Conservation (phyloP, 1,284 basidiomycete species). For the Cerrena zonata region DNA sequence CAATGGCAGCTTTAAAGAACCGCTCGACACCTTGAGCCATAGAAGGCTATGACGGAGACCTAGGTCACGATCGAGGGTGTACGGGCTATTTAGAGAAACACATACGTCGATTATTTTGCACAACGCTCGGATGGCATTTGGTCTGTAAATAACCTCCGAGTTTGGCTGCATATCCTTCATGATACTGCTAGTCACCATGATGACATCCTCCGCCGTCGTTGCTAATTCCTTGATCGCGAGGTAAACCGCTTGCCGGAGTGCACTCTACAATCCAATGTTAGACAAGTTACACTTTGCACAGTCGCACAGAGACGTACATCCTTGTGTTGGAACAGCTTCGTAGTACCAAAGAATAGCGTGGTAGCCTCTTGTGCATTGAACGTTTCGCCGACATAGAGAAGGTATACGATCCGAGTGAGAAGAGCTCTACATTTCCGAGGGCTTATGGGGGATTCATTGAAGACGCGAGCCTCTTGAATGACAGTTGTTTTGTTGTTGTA, state of each 20-base stretch:
- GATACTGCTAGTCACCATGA: slow-evolving; percentile 99
- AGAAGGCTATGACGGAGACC: slow-evolving; percentile 69
- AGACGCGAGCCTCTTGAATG: slow-evolving; percentile 96
- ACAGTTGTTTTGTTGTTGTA: slow-evolving; percentile 94
- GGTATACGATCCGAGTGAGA: slow-evolving; percentile 92
- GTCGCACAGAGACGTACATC: slow-evolving; percentile 64
- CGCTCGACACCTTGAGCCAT: slow-evolving; percentile 98
- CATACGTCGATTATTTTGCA: slow-evolving; percentile 95
- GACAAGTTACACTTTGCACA: slow-evolving; percentile 1
- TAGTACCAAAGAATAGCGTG: slow-evolving; percentile 96
- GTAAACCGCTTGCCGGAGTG: slow-evolving; percentile 96
- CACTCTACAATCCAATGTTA: slow-evolving; percentile 55
- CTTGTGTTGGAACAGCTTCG: slow-evolving; percentile 98
- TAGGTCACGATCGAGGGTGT: slow-evolving; percentile 2
- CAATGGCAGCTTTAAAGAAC: slow-evolving; percentile 99
- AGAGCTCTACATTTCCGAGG: slow-evolving; percentile 94
- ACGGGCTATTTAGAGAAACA: slow-evolving; percentile 13
- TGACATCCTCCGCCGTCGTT: slow-evolving; percentile 94
- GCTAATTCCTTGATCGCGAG: slow-evolving; percentile 98
- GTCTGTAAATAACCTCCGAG: slow-evolving; percentile 96
- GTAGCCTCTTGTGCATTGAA: slow-evolving; percentile 96
- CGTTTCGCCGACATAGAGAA: slow-evolving; percentile 93
- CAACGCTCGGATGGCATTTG: slow-evolving; percentile 94
- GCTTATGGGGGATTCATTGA: slow-evolving; percentile 98
- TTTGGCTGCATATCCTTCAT: slow-evolving; percentile 99